These are phyloP conservation scores for Phalaenopsis hybrid DNA, from an alignment of 116 monocot genomes.

Conservation along the genomic window DNA sequence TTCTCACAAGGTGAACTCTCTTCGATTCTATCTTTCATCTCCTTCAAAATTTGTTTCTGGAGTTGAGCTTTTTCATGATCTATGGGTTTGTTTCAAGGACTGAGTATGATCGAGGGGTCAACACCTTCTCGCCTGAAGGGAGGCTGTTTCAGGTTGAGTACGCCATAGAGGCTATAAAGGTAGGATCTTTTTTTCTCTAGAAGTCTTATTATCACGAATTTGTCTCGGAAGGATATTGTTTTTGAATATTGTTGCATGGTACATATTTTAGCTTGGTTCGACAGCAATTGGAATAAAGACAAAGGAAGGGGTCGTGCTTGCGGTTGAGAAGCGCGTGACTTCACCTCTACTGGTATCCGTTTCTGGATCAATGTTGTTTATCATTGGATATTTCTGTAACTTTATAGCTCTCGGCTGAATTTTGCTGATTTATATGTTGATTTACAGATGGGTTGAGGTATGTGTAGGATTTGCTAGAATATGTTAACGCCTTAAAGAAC, in stretches of 20 bases:
- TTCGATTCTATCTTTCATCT: background rate
- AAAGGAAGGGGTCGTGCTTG: constrained; percentile 84
- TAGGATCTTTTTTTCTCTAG: constrained; percentile 2
- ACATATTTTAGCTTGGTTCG: constrained; percentile 53
- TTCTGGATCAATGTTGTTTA: background rate
- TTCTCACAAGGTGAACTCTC: constrained; percentile 50
- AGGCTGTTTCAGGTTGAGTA: constrained; percentile 93
- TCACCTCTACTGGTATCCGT: constrained; percentile 65
- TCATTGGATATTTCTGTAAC: background rate
- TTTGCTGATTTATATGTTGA: background rate
- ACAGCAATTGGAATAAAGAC: constrained; percentile 90
- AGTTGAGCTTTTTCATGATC: background rate
- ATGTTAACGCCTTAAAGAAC: no score
- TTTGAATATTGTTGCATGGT: background rate
- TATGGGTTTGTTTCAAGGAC: constrained; percentile 39
- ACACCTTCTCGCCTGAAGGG: constrained; percentile 93
- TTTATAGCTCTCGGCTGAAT: background rate
- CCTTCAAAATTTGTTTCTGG: background rate
- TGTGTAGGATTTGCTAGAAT: no score
- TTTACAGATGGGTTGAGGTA: background rate
- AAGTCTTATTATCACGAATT: background rate
- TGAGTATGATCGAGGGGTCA: constrained; percentile 88
- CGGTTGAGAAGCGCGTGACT: constrained; percentile 84
- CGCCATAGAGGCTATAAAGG: constrained; percentile 94
- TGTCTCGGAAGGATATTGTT: background rate